These are phyloP conservation scores for Metschnikowia aberdeeniae DNA, from an alignment of 805 yeast species.

Conservation along the genomic window DNA sequence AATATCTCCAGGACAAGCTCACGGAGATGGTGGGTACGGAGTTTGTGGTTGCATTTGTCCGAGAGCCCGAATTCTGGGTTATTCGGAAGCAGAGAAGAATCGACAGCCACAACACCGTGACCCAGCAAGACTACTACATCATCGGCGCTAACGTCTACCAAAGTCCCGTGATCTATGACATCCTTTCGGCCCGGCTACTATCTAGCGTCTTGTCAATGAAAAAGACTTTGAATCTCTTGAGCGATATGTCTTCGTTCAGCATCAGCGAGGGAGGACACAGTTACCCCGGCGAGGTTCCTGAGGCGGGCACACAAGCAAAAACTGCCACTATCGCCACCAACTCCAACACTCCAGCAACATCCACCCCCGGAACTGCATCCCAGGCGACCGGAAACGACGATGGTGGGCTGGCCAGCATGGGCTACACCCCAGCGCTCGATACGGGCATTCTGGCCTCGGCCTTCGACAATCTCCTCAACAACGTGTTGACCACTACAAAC, in stretches of 20 bases:
- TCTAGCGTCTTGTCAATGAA: conserved; percentile 33
- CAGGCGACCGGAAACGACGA: conserved; percentile 13
- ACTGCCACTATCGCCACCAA: conserved; percentile 6
- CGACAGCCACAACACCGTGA: conserved; percentile 46
- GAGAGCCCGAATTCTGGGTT: conserved; percentile 94
- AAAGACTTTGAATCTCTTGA: conserved; percentile 30
- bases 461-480: conserved; percentile 29
- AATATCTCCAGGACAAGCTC: conserved; percentile 52
- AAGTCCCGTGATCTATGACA: conserved; percentile 74
- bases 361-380: conserved; percentile 18
- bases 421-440: conserved; percentile 9
- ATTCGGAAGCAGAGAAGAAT: conserved; percentile 74
- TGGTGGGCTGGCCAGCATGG: conserved; percentile 8
- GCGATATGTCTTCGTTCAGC: conserved; percentile 29
- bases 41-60: conserved; percentile 65
- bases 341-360: conserved; percentile 14
- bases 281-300: conserved; percentile 16
- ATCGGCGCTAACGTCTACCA: conserved; percentile 90
- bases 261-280: conserved; percentile 35
- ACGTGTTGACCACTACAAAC: conserved; percentile 18
- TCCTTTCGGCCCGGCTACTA: conserved; percentile 61
- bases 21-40: conserved; percentile 81
- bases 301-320: conserved; percentile 1
- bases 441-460: conserved; percentile 27
- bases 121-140: conserved; percentile 76